Evolutionary conservation across 495 filamentous ascomycete genomes (phyloP), one percentile per base, ranked within the genome.

Genomic region (Hypoxylon lenormandii): DNA sequence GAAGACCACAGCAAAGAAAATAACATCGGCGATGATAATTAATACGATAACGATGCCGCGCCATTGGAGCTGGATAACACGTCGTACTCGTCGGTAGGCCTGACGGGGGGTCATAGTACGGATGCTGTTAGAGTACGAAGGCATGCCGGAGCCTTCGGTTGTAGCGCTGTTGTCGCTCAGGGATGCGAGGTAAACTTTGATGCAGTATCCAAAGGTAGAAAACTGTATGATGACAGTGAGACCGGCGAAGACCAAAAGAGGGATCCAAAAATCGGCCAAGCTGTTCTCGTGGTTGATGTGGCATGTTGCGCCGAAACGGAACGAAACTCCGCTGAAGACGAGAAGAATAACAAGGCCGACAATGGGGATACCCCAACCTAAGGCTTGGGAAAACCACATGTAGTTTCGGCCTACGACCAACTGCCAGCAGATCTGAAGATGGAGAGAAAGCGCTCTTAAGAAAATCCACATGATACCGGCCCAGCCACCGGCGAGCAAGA

Each of bases 401-500:
- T 97, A 97, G 64, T 88, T 92, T 16, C 86, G 85, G 3, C 95
- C 96, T 6, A 96, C 89, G 4, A 94, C 87, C 16, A 96, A 82
- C 74, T 98, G 92, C 96, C 96, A 98, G 81, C 93, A 97, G 46
- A 98, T 97, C 79, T 98, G 96, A 11, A 98, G 86, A 77, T 98
- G 95, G 57, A 98, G 90, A 15, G 94, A 96, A 42, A 97, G 76
- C 3, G 95, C 91, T 51, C 95, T 88, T 46, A 97, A 82, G 78
- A 97, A 97, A 77, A 91, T 89, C 93, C 94, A 98, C 70, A 94
- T 84, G 3, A 91, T 88, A 21, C 88, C 89, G 46, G 87, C 82
- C 85, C 92, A 92, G 56, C 94, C 96, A 47, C 95, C 96, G 21
- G 90, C 85, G 50, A 97, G 81, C 12, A 98, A 79, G 64, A 97